Evolutionary conservation across 768 basidiomycete genomes (phyloP).

Genomic region (Tricholomella constricta): DNA sequence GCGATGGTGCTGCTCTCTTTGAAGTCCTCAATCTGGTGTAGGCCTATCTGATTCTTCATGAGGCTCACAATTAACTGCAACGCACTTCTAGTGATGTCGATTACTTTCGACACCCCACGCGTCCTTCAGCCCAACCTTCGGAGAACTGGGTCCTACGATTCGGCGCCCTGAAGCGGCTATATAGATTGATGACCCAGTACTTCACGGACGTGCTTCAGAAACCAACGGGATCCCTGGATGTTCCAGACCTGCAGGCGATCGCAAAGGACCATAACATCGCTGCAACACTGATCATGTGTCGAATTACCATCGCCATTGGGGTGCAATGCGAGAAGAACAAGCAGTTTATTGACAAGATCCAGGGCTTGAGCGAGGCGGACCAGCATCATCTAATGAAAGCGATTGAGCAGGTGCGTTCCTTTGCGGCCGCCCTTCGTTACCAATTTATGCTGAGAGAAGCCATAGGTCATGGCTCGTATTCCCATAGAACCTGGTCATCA

Average conservation of each 20-base stretch:
- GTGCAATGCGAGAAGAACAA: slow-evolving; percentile 90
- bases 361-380: slow-evolving; percentile 75
- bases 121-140: slow-evolving; percentile 60
- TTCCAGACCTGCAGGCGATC: slow-evolving; percentile 85
- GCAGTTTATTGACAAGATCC: slow-evolving; percentile 87
- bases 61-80: background rate
- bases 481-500: slow-evolving; percentile 48
- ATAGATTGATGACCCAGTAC: slow-evolving; percentile 88
- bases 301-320: slow-evolving; percentile 80
- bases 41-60: slow-evolving; percentile 26
- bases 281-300: slow-evolving; percentile 75
- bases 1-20: slow-evolving; percentile 77
- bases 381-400: slow-evolving; percentile 92
- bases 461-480: slow-evolving; percentile 78
- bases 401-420: slow-evolving; percentile 77
- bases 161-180: slow-evolving; percentile 79
- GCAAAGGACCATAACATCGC: slow-evolving; percentile 71
- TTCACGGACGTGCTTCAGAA: slow-evolving; percentile 83
- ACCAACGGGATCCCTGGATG: slow-evolving; percentile 74
- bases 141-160: slow-evolving; percentile 93
- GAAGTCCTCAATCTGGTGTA: slow-evolving; percentile 78
- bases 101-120: slow-evolving; percentile 70
- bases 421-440: background rate
- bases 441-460: background rate
- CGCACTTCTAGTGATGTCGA: slow-evolving; percentile 61